Evolutionary conservation across 257 asterid species (phyloP).

Genomic region (Penstemon eatonii): DNA sequence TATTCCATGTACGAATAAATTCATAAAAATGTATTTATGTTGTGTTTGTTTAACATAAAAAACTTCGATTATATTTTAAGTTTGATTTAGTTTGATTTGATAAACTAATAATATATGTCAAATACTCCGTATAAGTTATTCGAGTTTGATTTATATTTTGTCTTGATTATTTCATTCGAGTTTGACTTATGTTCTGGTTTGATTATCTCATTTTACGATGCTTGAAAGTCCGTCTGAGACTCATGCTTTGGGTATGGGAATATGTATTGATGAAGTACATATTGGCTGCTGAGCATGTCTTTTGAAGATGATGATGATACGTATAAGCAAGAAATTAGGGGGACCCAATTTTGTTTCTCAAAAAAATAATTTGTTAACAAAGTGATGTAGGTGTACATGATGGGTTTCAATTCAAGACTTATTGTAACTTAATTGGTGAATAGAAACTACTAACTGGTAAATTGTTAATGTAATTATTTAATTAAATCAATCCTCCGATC

Average conservation of each 20-base stretch:
- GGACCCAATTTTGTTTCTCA: slow-evolving; percentile 23
- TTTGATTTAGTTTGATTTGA: too few species aligned
- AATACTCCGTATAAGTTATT: too few species aligned
- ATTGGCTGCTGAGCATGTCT: slow-evolving; percentile 1
- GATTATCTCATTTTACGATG: too few species aligned
- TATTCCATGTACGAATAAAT: too few species aligned
- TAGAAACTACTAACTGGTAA: background rate
- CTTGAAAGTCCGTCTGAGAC: background rate
- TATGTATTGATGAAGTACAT: background rate
- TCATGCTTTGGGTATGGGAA: slow-evolving; percentile 28
- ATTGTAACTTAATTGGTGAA: slow-evolving; percentile 14
- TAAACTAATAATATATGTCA: too few species aligned
- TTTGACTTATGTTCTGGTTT: too few species aligned
- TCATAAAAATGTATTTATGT: too few species aligned
- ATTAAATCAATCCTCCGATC: background rate
- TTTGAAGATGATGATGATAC: slow-evolving; percentile 9
- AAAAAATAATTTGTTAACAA: slow-evolving; percentile 23
- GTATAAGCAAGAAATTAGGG: slow-evolving; percentile 25
- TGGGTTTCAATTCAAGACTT: slow-evolving; percentile 21
- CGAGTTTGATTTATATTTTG: too few species aligned
- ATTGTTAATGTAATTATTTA: background rate
- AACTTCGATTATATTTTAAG: too few species aligned
- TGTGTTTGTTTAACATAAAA: too few species aligned
- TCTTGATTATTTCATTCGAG: too few species aligned
- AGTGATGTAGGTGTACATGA: slow-evolving; percentile 19